Percentiles rank a stretch among this genome's conserved stretches.
These are phyloP conservation scores for Colletotrichum trifolii DNA, from an alignment of 2,329 filamentous ascomycete genomes.

Conservation along the genomic window DNA sequence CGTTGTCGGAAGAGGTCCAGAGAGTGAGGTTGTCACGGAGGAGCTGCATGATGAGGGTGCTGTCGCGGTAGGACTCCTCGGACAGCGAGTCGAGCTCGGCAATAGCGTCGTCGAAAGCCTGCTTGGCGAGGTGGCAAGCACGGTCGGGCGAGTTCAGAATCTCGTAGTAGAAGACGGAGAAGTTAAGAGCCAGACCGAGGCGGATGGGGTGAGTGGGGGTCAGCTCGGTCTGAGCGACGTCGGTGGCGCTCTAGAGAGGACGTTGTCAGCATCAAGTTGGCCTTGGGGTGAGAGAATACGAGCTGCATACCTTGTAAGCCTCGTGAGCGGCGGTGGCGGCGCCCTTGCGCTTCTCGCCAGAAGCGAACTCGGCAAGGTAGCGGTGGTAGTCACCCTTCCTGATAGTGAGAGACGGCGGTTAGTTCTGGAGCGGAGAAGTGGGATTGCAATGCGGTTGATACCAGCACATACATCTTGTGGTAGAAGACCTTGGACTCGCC, in stretches of 20 bases:
- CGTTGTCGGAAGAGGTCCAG: constrained; percentile 94
- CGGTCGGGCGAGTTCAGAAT: constrained; percentile 98
- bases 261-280: constrained; percentile 5
- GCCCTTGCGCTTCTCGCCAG: constrained; percentile 90
- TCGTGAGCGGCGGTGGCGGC: constrained; percentile 89
- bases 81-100: constrained; percentile 98
- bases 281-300: not conserved
- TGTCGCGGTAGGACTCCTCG: constrained; percentile 98
- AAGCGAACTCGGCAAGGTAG: constrained; percentile 93
- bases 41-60: constrained; percentile 99
- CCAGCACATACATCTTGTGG: constrained; percentile 94
- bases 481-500: constrained; percentile 99
- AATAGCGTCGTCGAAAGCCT: constrained; percentile 98
- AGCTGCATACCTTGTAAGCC: constrained; percentile 88
- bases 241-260: constrained; percentile 82
- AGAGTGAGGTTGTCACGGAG: constrained; percentile 98
- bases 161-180: constrained; percentile 99
- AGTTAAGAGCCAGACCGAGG: constrained; percentile 96
- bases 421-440: constrained; percentile 13
- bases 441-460: constrained; percentile 1
- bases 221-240: constrained; percentile 97
- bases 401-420: constrained; percentile 38
- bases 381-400: constrained; percentile 99
- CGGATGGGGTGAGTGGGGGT: constrained; percentile 98
- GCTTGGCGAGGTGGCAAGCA: constrained; percentile 98